Percentiles rank a stretch among this genome's conserved stretches.
phyloP scores from a whole-genome alignment of 163 green algal species.

The Chlamydomonas reinhardtii region DNA sequence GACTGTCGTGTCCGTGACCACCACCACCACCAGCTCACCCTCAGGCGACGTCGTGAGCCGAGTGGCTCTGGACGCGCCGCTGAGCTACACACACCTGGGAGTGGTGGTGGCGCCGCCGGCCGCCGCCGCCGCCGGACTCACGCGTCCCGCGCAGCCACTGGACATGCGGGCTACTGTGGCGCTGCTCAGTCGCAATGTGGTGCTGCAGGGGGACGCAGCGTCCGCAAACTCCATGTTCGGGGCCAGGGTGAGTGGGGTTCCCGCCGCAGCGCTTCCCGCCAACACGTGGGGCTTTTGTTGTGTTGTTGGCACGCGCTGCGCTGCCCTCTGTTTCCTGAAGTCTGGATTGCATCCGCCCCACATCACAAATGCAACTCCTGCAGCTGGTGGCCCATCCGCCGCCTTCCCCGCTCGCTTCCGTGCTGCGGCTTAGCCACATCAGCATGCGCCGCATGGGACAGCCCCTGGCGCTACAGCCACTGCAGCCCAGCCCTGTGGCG shows the following conservation, averaged over 20 bases:
- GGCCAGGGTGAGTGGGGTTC: neutral
- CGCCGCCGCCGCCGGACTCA: neutral
- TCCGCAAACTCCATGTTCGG: neutral
- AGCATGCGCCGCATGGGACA: constrained; percentile 52
- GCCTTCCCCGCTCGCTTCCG: constrained; percentile 11
- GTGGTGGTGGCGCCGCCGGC: constrained; percentile 3
- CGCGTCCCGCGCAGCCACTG: constrained; percentile 13
- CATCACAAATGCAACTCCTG: too few species aligned
- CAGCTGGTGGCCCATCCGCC: constrained; percentile 33
- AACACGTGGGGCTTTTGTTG: too few species aligned
- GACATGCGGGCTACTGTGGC: constrained; percentile 61
- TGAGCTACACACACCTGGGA: constrained; percentile 59
- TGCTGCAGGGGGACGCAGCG: constrained; percentile 58
- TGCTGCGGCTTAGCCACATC: constrained; percentile 57
- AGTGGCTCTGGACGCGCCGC: constrained; percentile 7
- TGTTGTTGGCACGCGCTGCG: too few species aligned
- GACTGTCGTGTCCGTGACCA: constrained; percentile 25
- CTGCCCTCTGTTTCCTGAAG: too few species aligned
- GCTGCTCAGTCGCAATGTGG: constrained; percentile 45
- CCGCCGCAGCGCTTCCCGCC: too few species aligned
- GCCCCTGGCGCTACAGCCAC: constrained; percentile 19
- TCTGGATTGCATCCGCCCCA: too few species aligned
- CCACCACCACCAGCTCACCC: too few species aligned
- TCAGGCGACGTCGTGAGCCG: too few species aligned
- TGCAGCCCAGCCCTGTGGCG: too few species aligned